Evolutionary conservation across 768 basidiomycete genomes (phyloP).

Genomic region (Mycena epipterygia): DNA sequence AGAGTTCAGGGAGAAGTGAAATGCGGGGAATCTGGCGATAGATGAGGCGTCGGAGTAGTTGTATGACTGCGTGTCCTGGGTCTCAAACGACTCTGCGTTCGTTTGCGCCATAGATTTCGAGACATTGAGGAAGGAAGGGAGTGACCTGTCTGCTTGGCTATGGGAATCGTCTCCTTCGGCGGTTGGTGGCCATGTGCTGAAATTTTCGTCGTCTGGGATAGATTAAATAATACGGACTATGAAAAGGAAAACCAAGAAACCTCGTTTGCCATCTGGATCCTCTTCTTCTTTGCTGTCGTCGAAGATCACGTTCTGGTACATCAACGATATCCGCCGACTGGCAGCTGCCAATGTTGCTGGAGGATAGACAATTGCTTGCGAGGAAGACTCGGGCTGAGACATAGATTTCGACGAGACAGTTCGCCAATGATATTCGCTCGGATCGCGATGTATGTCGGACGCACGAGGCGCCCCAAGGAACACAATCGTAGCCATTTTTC

Average conservation of each 20-base stretch:
- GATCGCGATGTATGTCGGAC: constrained; percentile 29
- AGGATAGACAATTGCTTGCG: constrained; percentile 50
- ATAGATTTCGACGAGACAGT: constrained; percentile 37
- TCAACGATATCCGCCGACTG: constrained; percentile 74
- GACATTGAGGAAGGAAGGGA: constrained; percentile 45
- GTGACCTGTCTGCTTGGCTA: constrained; percentile 35
- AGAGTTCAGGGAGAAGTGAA: constrained; percentile 77
- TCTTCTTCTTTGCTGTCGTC: constrained; percentile 57
- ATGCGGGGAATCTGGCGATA: constrained; percentile 79
- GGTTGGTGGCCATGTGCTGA: constrained; percentile 74
- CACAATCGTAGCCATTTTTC: constrained; percentile 35
- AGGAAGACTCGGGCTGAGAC: constrained; percentile 1
- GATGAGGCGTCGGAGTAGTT: constrained; percentile 78
- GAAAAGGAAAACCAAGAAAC: background rate
- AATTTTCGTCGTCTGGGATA: constrained; percentile 60
- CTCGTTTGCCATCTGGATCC: constrained; percentile 35
- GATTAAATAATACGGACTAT: constrained; percentile 18
- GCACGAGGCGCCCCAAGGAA: constrained; percentile 35
- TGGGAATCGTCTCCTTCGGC: constrained; percentile 37
- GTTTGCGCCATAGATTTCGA: constrained; percentile 30
- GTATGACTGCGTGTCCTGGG: constrained; percentile 61
- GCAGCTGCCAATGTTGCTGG: constrained; percentile 74
- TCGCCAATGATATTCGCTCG: constrained; percentile 39
- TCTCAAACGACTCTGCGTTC: constrained; percentile 39
- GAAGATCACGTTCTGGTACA: constrained; percentile 84